phyloP scores from a whole-genome alignment of 768 basidiomycete genomes.

The Suillus spraguei region DNA sequence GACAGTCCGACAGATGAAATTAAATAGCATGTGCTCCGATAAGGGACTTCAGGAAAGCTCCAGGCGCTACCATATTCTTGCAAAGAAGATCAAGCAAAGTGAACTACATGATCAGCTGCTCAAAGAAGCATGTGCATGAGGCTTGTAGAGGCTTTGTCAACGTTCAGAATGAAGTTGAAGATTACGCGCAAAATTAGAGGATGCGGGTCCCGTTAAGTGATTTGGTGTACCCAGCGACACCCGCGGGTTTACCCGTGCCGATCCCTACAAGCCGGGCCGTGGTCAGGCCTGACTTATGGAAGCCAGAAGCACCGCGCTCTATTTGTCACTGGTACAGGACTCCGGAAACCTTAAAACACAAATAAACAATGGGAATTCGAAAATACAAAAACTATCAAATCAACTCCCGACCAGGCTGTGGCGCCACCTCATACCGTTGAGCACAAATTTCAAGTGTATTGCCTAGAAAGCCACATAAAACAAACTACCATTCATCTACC shows the following conservation, averaged over 20 bases:
- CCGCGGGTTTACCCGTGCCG: too few species aligned
- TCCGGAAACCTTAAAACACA: too few species aligned
- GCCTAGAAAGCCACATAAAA: too few species aligned
- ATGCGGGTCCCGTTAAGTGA: background rate
- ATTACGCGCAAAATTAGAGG: background rate
- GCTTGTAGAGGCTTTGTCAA: background rate
- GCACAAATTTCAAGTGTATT: background rate
- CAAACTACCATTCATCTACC: background rate
- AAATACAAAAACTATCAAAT: too few species aligned
- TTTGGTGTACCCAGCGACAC: background rate
- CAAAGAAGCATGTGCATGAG: slow-evolving; percentile 5
- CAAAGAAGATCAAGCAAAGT: background rate
- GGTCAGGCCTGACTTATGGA: too few species aligned
- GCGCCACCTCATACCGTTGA: too few species aligned
- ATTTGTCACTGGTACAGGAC: too few species aligned
- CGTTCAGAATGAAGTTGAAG: too few species aligned
- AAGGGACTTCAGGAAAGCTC: background rate
- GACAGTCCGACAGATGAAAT: background rate
- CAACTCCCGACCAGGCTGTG: too few species aligned
- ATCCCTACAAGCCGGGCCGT: too few species aligned
- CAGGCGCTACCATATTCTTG: background rate
- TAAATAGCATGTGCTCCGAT: background rate
- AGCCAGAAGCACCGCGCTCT: too few species aligned
- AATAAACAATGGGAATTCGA: too few species aligned
- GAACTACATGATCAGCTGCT: slow-evolving; percentile 1